Conservation (phyloP, 1,139 yeast species). For the Williopsis jadinii region DNA sequence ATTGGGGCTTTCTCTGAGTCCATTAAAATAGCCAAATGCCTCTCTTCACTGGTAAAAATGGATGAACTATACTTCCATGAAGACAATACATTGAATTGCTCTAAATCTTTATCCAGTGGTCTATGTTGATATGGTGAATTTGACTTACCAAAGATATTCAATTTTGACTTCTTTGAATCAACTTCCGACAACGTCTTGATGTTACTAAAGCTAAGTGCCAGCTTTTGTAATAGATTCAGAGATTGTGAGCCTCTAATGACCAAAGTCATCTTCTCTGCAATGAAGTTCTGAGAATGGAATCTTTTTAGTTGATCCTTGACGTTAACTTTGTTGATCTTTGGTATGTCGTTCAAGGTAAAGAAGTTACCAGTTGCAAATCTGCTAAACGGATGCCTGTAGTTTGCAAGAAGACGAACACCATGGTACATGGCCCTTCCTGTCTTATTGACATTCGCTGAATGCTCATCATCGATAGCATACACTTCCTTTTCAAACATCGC, state of each 20-base stretch:
- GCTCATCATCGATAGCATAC: slow-evolving; percentile 58
- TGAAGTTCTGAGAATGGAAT: slow-evolving; percentile 44
- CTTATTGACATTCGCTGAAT: slow-evolving; percentile 39
- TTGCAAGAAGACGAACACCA: slow-evolving; percentile 46
- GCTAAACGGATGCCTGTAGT: slow-evolving; percentile 48
- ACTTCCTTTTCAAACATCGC: slow-evolving; percentile 42
- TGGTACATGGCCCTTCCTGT: slow-evolving; percentile 46
- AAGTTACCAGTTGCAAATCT: slow-evolving; percentile 72
- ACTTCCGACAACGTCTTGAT: background rate
- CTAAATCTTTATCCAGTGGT: slow-evolving; percentile 1
- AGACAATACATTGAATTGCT: slow-evolving; percentile 12
- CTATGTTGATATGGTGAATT: background rate
- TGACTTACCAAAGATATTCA: slow-evolving; percentile 2
- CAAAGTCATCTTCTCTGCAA: slow-evolving; percentile 49
- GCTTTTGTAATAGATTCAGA: slow-evolving; percentile 44
- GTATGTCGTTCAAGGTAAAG: slow-evolving; percentile 47
- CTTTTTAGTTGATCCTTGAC: slow-evolving; percentile 47
- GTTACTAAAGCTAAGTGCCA: slow-evolving; percentile 26
- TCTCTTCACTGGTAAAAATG: slow-evolving; percentile 18
- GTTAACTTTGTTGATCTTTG: slow-evolving; percentile 37
- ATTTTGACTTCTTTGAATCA: slow-evolving; percentile 4
- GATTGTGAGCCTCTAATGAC: slow-evolving; percentile 63
- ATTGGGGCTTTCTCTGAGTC: slow-evolving; percentile 24
- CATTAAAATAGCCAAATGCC: slow-evolving; percentile 23
- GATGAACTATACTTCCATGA: slow-evolving; percentile 12